These are phyloP conservation scores for Talaromyces sp. DNA, from an alignment of 2,329 filamentous ascomycete species.

Conservation along the genomic window DNA sequence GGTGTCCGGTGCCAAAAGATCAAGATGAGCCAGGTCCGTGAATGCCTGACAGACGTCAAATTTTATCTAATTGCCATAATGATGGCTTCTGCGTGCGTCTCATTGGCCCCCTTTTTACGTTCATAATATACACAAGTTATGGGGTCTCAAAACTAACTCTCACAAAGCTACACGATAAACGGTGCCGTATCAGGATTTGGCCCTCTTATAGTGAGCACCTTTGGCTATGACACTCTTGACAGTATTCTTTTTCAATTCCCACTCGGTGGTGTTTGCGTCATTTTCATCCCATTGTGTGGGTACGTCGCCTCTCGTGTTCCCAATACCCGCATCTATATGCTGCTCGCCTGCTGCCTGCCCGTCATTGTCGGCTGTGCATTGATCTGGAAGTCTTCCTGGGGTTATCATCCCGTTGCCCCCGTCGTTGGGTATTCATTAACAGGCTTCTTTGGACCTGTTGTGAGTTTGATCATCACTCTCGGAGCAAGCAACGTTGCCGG, in stretches of 20 bases:
- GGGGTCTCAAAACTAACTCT: background rate
- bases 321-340: slow-evolving; percentile 61
- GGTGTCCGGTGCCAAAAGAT: slow-evolving; percentile 58
- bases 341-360: slow-evolving; percentile 63
- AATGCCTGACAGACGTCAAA: slow-evolving; percentile 56
- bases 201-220: slow-evolving; percentile 66
- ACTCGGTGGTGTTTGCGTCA: slow-evolving; percentile 62
- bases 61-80: slow-evolving; percentile 61
- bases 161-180: slow-evolving; percentile 58
- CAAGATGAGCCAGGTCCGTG: slow-evolving; percentile 55
- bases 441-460: slow-evolving; percentile 67
- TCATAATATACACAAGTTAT: background rate
- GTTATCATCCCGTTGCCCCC: slow-evolving; percentile 58
- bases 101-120: background rate
- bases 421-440: slow-evolving; percentile 68
- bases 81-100: slow-evolving; percentile 58
- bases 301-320: slow-evolving; percentile 56
- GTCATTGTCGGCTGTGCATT: slow-evolving; percentile 69
- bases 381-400: slow-evolving; percentile 67
- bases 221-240: slow-evolving; percentile 59
- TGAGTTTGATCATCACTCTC: slow-evolving; percentile 55
- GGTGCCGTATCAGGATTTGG: slow-evolving; percentile 67
- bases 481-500: slow-evolving; percentile 67
- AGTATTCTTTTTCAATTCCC: slow-evolving; percentile 72
- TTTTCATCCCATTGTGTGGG: slow-evolving; percentile 62